phyloP scores from a whole-genome alignment of 345 rosid species.

The Mercurialis annua region DNA sequence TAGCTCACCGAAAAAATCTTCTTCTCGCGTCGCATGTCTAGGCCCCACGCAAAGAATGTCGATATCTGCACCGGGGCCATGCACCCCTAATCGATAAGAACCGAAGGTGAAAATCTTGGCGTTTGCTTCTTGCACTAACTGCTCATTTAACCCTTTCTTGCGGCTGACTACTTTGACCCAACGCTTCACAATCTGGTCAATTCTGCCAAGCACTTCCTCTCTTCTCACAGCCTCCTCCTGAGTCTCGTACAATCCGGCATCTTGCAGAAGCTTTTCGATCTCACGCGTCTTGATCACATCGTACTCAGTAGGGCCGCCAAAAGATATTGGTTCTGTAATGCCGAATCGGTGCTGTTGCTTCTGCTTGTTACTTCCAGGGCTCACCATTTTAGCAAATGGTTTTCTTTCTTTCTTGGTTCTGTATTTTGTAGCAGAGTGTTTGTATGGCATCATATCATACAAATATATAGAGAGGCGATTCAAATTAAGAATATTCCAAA shows the following conservation, averaged over 20 bases:
- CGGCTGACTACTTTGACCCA: slow-evolving; percentile 88
- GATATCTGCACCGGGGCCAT: slow-evolving; percentile 98
- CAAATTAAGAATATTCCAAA: too few relatives aligned
- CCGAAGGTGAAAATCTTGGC: slow-evolving; percentile 98
- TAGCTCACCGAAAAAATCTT: slow-evolving; percentile 91
- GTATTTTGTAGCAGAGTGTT: too few relatives aligned
- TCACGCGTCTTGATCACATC: slow-evolving; percentile 69
- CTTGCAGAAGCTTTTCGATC: slow-evolving; percentile 86
- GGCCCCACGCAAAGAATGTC: slow-evolving; percentile 98
- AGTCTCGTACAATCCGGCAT: slow-evolving; percentile 81
- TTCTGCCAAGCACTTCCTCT: slow-evolving; percentile 96
- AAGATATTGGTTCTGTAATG: slow-evolving; percentile 86
- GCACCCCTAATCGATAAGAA: slow-evolving; percentile 98
- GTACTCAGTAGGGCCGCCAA: slow-evolving; percentile 86
- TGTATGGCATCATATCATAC: too few relatives aligned
- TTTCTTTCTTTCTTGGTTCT: too few relatives aligned
- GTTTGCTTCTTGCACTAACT: slow-evolving; percentile 87
- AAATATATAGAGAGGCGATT: too few relatives aligned
- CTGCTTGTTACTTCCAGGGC: slow-evolving; percentile 52
- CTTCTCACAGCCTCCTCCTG: slow-evolving; percentile 82
- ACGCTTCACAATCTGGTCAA: slow-evolving; percentile 91
- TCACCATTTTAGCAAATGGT: too few relatives aligned
- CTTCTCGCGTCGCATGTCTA: slow-evolving; percentile 88
- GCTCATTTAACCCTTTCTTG: slow-evolving; percentile 78
- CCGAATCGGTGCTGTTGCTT: slow-evolving; percentile 47